A percentile compares a stretch with the other conserved stretches of the same genome.
Conservation (phyloP, 2,329 filamentous ascomycete species). For the Paracorniculantispora psalliotae region DNA sequence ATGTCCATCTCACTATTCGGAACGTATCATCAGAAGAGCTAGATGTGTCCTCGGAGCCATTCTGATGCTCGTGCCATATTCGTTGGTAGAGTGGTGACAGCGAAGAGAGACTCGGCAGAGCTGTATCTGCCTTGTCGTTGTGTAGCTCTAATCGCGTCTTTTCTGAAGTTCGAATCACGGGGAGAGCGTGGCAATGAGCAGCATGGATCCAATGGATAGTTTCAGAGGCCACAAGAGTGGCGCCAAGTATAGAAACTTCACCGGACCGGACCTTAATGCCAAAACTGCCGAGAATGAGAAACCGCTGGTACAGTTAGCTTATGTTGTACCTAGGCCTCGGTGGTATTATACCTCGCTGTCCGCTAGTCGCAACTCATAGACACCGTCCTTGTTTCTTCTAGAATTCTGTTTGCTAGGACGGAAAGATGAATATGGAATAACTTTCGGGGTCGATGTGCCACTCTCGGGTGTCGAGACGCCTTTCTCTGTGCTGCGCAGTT, state of each 20-base stretch:
- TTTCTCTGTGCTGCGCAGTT: background rate
- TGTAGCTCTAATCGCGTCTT: slow-evolving; percentile 50
- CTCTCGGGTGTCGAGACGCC: background rate
- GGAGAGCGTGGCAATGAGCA: slow-evolving; percentile 64
- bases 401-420: slow-evolving; percentile 40
- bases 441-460: background rate
- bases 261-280: slow-evolving; percentile 58
- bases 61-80: slow-evolving; percentile 54
- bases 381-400: slow-evolving; percentile 33
- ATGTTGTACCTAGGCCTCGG: too few species aligned
- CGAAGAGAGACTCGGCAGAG: slow-evolving; percentile 48
- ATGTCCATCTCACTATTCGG: slow-evolving; percentile 40
- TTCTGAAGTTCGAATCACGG: slow-evolving; percentile 54
- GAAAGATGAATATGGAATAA: slow-evolving; percentile 41
- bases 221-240: slow-evolving; percentile 49
- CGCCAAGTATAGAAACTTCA: slow-evolving; percentile 60
- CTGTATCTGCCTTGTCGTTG: slow-evolving; percentile 43
- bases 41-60: slow-evolving; percentile 16
- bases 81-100: slow-evolving; percentile 63
- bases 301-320: slow-evolving; percentile 40
- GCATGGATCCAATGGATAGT: slow-evolving; percentile 55
- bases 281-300: slow-evolving; percentile 64
- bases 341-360: slow-evolving; percentile 43
- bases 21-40: slow-evolving; percentile 34
- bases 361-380: slow-evolving; percentile 37